phyloP scores from a whole-genome alignment of 148 eudicot species.

The Diospyros kaki region DNA sequence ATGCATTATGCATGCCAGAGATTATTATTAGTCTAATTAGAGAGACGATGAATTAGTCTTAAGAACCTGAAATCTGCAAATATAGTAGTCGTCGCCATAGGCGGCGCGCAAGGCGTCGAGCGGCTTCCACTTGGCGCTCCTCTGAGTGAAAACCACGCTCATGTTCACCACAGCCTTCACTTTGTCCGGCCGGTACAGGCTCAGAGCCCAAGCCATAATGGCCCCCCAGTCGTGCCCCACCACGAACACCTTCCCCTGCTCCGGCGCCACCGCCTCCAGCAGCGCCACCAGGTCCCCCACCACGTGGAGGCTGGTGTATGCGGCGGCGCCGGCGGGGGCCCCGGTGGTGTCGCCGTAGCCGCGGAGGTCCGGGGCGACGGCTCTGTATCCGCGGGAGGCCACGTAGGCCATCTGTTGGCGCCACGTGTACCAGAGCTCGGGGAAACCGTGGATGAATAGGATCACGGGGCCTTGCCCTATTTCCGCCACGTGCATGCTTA shows the following conservation, averaged over 20 bases:
- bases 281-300: slow-evolving; percentile 42
- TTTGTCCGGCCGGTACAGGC: slow-evolving; percentile 36
- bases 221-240: slow-evolving; percentile 54
- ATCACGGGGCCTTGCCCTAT: slow-evolving; percentile 30
- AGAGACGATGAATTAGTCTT: not conserved
- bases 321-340: not conserved
- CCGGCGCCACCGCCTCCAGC: slow-evolving; percentile 25
- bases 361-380: slow-evolving; percentile 38
- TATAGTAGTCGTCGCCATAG: slow-evolving; percentile 42
- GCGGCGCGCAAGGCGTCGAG: slow-evolving; percentile 18
- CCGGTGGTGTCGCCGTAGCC: slow-evolving; percentile 27
- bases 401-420: slow-evolving; percentile 29
- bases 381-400: slow-evolving; percentile 35
- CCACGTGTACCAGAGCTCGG: slow-evolving; percentile 44
- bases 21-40: too few species aligned
- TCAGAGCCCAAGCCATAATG: slow-evolving; percentile 32
- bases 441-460: slow-evolving; percentile 37
- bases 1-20: too few species aligned
- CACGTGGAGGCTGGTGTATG: slow-evolving; percentile 26
- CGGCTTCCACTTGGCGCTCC: slow-evolving; percentile 29
- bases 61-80: slow-evolving; percentile 41
- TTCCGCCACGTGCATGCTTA: slow-evolving; percentile 42
- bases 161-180: slow-evolving; percentile 34
- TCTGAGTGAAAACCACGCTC: slow-evolving; percentile 29
- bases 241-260: slow-evolving; percentile 26